phyloP scores from a whole-genome alignment of 306 rosid species.

The Adenanthera pavonina region DNA sequence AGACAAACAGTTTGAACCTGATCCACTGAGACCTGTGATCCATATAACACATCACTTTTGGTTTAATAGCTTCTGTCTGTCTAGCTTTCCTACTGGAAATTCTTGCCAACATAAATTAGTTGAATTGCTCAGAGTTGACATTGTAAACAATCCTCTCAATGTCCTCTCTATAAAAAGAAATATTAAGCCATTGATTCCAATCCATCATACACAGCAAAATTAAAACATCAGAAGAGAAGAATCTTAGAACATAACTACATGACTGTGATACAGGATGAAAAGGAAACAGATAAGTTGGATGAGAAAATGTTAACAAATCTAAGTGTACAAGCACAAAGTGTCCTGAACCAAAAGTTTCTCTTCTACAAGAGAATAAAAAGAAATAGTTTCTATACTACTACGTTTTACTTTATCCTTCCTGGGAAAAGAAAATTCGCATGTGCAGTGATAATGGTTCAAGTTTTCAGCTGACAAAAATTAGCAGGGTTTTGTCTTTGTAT shows the following conservation, averaged over 20 bases:
- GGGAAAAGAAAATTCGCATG: neutral
- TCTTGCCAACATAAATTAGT: slow-evolving; percentile 89
- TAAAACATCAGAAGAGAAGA: neutral
- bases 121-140: slow-evolving; percentile 69
- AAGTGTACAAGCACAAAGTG: neutral
- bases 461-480: too few species aligned
- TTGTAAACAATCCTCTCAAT: slow-evolving; percentile 45
- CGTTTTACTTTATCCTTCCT: neutral
- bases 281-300: neutral
- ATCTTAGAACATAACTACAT: slow-evolving; percentile 19
- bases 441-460: neutral
- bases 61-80: slow-evolving; percentile 81
- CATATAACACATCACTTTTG: slow-evolving; percentile 91
- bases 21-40: slow-evolving; percentile 94
- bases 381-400: neutral
- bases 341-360: neutral
- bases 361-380: neutral
- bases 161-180: slow-evolving; percentile 34
- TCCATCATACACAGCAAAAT: slow-evolving; percentile 34
- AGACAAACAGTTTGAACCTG: slow-evolving; percentile 57
- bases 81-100: slow-evolving; percentile 69
- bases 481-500: too few species aligned
- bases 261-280: neutral
- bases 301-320: neutral
- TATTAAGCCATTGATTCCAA: slow-evolving; percentile 26